phyloP scores from a whole-genome alignment of 306 rosid species.

The Calophaca sinica region DNA sequence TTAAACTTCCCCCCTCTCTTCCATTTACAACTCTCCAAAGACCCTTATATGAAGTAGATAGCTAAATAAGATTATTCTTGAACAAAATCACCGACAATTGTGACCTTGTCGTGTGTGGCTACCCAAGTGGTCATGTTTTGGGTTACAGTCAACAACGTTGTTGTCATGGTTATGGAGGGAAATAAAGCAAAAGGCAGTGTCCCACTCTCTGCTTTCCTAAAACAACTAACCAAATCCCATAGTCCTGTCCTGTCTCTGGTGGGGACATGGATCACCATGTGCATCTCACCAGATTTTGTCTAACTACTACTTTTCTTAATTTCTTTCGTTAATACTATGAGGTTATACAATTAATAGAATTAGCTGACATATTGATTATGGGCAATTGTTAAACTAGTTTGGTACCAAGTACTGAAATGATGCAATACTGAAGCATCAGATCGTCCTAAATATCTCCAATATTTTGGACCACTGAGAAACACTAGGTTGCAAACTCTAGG shows the following conservation, averaged over 20 bases:
- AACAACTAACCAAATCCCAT: slow-evolving; percentile 49
- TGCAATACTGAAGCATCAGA: no score
- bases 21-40: no score
- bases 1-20: no score
- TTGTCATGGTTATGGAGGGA: slow-evolving; percentile 20
- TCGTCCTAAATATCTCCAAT: no score
- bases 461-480: no score
- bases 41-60: no score
- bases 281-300: slow-evolving; percentile 31
- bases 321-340: background rate
- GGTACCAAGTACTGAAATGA: no score
- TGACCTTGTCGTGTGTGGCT: background rate
- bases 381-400: background rate
- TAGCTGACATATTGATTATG: background rate
- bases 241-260: slow-evolving; percentile 32
- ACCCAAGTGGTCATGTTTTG: slow-evolving; percentile 9
- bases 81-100: slow-evolving; percentile 53
- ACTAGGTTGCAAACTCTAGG: no score
- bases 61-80: background rate
- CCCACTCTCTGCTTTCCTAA: slow-evolving; percentile 39
- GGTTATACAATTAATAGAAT: background rate
- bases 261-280: slow-evolving; percentile 46
- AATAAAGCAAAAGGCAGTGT: slow-evolving; percentile 16
- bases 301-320: background rate
- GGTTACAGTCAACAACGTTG: slow-evolving; percentile 43